Evolutionary conservation across 2,329 filamentous ascomycete species (phyloP).

Genomic region (Coniochaeta ligniaria): DNA sequence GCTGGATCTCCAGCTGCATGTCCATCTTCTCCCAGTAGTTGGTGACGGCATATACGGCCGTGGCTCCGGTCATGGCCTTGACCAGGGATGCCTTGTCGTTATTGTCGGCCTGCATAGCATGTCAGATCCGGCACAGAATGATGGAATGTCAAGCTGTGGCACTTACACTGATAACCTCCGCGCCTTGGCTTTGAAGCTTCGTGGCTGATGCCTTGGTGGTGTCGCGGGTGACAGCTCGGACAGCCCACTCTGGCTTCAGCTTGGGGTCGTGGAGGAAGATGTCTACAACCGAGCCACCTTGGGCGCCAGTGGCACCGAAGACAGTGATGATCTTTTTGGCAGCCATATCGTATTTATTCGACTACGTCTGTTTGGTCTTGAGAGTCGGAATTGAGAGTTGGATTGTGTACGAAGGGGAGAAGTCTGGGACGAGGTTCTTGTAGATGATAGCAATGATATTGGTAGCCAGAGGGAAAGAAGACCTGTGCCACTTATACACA

Average conservation of each 20-base stretch:
- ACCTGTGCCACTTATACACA: not conserved
- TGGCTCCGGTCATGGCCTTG: conserved; percentile 34
- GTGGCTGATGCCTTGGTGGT: conserved; percentile 32
- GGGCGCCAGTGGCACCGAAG: conserved; percentile 52
- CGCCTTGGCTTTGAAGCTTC: conserved; percentile 34
- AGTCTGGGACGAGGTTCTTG: not conserved
- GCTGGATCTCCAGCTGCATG: conserved; percentile 30
- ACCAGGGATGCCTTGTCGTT: conserved; percentile 35
- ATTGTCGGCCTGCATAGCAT: conserved; percentile 34
- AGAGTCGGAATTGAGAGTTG: not conserved
- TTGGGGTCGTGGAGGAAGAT: conserved; percentile 27
- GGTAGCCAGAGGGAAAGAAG: not conserved
- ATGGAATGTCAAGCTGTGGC: not conserved
- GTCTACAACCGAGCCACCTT: conserved; percentile 49
- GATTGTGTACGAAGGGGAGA: not conserved
- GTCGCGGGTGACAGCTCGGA: conserved; percentile 51
- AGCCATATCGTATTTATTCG: not conserved
- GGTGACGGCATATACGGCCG: conserved; percentile 45
- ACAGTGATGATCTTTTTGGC: conserved; percentile 35
- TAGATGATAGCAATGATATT: not conserved
- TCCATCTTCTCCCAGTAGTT: conserved; percentile 40
- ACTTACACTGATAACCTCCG: conserved; percentile 39
- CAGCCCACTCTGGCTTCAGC: conserved; percentile 36
- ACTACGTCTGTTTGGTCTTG: not conserved
- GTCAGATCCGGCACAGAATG: not conserved